Conservation (phyloP, 371 early-diverging fungal species). For the Zychaea mexicana region DNA sequence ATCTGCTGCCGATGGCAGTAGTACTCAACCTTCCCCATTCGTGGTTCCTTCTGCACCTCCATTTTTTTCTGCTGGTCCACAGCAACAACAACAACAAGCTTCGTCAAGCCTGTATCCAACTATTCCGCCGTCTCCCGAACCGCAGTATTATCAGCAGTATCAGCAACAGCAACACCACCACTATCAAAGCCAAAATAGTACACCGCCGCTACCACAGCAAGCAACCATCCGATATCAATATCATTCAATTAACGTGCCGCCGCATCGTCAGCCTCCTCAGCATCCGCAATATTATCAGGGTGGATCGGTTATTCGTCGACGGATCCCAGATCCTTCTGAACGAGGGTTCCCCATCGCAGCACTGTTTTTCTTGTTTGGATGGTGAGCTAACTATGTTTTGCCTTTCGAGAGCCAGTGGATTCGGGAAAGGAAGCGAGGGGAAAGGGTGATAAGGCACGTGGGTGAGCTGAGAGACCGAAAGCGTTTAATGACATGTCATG, state of each 20-base stretch:
- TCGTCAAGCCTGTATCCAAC: not conserved
- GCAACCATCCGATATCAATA: conserved; percentile 9
- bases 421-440: not conserved
- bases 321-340: conserved; percentile 15
- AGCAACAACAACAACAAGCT: not conserved
- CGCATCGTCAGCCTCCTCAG: too few species aligned
- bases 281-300: conserved; percentile 7
- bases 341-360: conserved; percentile 26
- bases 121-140: not conserved
- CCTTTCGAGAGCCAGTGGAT: not conserved
- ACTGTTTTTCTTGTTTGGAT: conserved; percentile 26
- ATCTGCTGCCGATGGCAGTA: conserved; percentile 4
- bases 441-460: not conserved
- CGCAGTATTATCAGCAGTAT: not conserved
- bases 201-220: not conserved
- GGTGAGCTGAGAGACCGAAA: not conserved
- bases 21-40: not conserved
- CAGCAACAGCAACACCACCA: conserved; percentile 4
- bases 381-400: conserved; percentile 12
- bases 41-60: not conserved
- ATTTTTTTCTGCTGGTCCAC: not conserved
- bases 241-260: conserved; percentile 16
- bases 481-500: not conserved
- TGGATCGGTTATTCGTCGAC: not conserved
- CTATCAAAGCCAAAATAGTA: not conserved